phyloP scores from a whole-genome alignment of 345 rosid species.

The Citrus unshiu region DNA sequence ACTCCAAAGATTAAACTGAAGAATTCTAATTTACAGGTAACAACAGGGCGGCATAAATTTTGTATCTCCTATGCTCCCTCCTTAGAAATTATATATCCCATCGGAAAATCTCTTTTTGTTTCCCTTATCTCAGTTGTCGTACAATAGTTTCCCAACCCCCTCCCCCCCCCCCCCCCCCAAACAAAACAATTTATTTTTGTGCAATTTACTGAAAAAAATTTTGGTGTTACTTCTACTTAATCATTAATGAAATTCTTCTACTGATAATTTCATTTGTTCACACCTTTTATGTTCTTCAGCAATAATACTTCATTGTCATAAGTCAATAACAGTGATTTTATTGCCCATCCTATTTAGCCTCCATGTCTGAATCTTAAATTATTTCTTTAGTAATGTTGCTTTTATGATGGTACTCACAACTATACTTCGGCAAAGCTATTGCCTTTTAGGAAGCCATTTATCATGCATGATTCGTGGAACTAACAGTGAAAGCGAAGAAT shows the following conservation, averaged over 20 bases:
- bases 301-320: not conserved
- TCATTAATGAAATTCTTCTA: not conserved
- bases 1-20: slow-evolving; percentile 1
- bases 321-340: not conserved
- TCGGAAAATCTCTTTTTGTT: not conserved
- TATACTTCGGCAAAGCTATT: not conserved
- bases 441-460: not conserved
- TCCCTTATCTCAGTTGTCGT: not conserved
- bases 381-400: not conserved
- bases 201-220: not conserved
- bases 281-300: not conserved
- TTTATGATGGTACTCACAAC: not conserved
- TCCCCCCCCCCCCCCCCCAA: too few relatives aligned
- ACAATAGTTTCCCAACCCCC: not conserved
- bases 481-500: too few relatives aligned
- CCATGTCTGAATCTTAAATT: not conserved
- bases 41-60: slow-evolving; percentile 29
- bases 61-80: slow-evolving; percentile 30
- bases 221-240: not conserved
- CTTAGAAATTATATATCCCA: not conserved
- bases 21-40: slow-evolving; percentile 16
- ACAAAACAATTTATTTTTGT: not conserved
- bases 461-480: not conserved
- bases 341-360: not conserved
- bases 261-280: not conserved